Evolutionary conservation across 768 basidiomycete species (phyloP).

Genomic region (Leucosporidium yakuticum): DNA sequence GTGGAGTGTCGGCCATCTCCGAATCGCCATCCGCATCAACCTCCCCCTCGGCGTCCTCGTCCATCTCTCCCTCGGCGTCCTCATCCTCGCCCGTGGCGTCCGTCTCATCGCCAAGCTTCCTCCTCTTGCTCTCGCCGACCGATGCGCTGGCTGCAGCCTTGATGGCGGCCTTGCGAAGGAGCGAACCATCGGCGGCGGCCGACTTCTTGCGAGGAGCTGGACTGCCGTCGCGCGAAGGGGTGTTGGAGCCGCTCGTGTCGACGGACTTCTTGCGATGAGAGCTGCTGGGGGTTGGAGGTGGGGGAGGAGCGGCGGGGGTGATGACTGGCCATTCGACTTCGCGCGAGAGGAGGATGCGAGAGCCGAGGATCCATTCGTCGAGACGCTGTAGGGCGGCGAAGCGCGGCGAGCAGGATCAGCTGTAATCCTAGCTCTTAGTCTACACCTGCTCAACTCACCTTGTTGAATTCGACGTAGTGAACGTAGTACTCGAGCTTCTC

Average conservation of each 20-base stretch:
- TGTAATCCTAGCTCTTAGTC: neutral
- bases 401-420: neutral
- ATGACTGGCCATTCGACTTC: slow-evolving; percentile 84
- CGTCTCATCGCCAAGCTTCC: slow-evolving; percentile 6
- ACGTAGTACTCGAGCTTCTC: slow-evolving; percentile 72
- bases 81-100: slow-evolving; percentile 23
- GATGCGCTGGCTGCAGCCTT: slow-evolving; percentile 46
- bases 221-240: slow-evolving; percentile 1
- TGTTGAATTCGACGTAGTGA: slow-evolving; percentile 99
- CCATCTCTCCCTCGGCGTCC: slow-evolving; percentile 27
- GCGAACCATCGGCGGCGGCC: slow-evolving; percentile 26
- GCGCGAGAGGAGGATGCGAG: slow-evolving; percentile 70
- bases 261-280: slow-evolving; percentile 27
- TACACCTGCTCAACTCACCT: slow-evolving; percentile 43
- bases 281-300: slow-evolving; percentile 1
- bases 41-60: slow-evolving; percentile 27
- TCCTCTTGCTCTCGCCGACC: slow-evolving; percentile 24
- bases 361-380: slow-evolving; percentile 92
- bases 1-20: slow-evolving; percentile 43
- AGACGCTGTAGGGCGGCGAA: slow-evolving; percentile 52
- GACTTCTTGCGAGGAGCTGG: slow-evolving; percentile 37
- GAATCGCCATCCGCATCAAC: slow-evolving; percentile 28
- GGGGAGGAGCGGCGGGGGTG: slow-evolving; percentile 20
- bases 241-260: neutral
- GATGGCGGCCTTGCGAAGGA: slow-evolving; percentile 37